Percentiles rank a stretch among this genome's conserved stretches.
These are phyloP conservation scores for Melanogaster broomeanus DNA, from an alignment of 768 basidiomycete species.

Conservation along the genomic window DNA sequence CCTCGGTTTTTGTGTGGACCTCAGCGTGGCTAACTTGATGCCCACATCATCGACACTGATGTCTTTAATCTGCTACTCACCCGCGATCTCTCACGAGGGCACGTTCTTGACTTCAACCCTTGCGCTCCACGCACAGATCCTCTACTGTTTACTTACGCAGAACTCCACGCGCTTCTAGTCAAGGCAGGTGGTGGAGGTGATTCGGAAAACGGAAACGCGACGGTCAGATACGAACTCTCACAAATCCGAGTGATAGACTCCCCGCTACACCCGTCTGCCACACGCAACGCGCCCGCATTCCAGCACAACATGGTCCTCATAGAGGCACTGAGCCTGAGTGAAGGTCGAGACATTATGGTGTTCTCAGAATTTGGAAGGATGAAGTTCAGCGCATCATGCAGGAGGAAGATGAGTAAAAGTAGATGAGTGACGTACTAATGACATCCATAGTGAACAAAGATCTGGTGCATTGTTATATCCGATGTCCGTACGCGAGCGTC, in stretches of 20 bases:
- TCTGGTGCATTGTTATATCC: too few relatives aligned
- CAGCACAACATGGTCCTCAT: conserved; percentile 92
- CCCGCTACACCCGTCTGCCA: conserved; percentile 65
- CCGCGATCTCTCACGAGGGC: conserved; percentile 71
- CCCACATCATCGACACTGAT: conserved; percentile 40
- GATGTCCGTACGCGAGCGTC: too few relatives aligned
- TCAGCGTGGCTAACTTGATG: background rate
- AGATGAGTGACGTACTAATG: too few relatives aligned
- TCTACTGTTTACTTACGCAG: conserved; percentile 81
- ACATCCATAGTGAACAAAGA: background rate
- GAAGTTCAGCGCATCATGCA: conserved; percentile 42
- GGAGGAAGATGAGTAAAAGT: conserved; percentile 5
- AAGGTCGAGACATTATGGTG: conserved; percentile 68
- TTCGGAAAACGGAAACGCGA: background rate
- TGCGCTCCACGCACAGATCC: conserved; percentile 86
- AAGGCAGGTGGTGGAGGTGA: conserved; percentile 4
- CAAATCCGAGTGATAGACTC: conserved; percentile 73
- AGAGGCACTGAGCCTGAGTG: conserved; percentile 80
- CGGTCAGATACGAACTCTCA: conserved; percentile 25
- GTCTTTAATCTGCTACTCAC: conserved; percentile 86
- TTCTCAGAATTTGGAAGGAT: conserved; percentile 71
- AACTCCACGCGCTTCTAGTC: conserved; percentile 51
- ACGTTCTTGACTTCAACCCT: conserved; percentile 91
- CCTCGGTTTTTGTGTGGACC: conserved; percentile 59
- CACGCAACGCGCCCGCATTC: conserved; percentile 67